phyloP scores from a whole-genome alignment of 2,329 filamentous ascomycete species.

The Sarocladium kiliense region DNA sequence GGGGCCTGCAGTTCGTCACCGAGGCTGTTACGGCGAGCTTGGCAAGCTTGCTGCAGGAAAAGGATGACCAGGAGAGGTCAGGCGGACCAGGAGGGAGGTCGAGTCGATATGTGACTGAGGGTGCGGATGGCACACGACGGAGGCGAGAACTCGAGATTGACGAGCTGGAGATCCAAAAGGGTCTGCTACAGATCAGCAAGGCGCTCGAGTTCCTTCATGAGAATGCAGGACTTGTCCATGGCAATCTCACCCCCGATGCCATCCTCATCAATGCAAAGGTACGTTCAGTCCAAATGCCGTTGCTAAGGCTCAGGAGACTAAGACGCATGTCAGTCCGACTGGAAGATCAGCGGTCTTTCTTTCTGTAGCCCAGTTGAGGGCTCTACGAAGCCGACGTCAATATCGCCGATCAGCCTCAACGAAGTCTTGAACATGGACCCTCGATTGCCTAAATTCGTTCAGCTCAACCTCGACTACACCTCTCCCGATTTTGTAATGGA shows the following conservation, averaged over 20 bases:
- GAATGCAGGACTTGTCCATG: constrained; percentile 88
- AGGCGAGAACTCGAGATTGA: constrained; percentile 87
- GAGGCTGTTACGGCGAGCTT: constrained; percentile 89
- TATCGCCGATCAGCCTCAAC: constrained; percentile 74
- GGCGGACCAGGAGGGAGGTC: constrained; percentile 64
- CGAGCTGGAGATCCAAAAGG: constrained; percentile 96
- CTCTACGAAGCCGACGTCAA: constrained; percentile 67
- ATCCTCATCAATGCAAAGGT: constrained; percentile 92
- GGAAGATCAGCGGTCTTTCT: constrained; percentile 94
- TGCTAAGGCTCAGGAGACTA: too few relatives aligned
- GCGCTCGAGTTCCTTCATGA: constrained; percentile 94
- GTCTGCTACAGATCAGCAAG: constrained; percentile 85
- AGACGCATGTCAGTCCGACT: constrained; percentile 88
- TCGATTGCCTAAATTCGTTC: constrained; percentile 73
- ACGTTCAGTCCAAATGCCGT: constrained; percentile 23
- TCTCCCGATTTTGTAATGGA: constrained; percentile 95
- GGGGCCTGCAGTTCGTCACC: constrained; percentile 92
- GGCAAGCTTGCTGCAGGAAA: constrained; percentile 74
- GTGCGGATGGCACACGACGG: constrained; percentile 65
- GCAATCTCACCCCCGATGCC: constrained; percentile 89
- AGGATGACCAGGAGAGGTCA: constrained; percentile 76
- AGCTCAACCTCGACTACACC: constrained; percentile 87
- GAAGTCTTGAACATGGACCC: constrained; percentile 84
- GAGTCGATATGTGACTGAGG: constrained; percentile 77
- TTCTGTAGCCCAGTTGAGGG: constrained; percentile 80